Evolutionary conservation across 768 basidiomycete species (phyloP).

Genomic region (Suillus paluster): DNA sequence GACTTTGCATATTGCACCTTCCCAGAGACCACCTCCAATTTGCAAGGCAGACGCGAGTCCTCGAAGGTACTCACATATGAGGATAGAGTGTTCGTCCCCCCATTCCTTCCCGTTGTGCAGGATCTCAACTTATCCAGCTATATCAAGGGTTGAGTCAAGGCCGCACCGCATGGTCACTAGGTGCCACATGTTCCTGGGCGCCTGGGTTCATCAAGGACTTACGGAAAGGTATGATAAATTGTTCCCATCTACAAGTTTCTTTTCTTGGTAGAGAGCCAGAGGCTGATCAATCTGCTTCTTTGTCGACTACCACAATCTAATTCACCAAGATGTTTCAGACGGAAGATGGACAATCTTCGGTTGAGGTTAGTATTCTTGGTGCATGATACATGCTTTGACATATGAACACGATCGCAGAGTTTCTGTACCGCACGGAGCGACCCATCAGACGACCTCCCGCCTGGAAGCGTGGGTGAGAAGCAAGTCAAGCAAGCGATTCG

Average conservation of each 20-base stretch:
- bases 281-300: background rate
- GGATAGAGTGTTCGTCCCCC: background rate
- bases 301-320: background rate
- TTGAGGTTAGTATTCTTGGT: background rate
- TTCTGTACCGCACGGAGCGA: background rate
- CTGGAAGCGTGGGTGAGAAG: background rate
- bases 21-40: background rate
- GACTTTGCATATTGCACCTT: too few species aligned
- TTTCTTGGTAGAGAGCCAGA: too few species aligned
- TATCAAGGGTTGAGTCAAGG: background rate
- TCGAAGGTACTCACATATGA: background rate
- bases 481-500: conserved; percentile 1
- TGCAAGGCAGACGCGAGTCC: background rate
- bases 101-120: background rate
- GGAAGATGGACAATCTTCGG: background rate
- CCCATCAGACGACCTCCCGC: background rate
- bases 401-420: background rate
- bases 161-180: background rate
- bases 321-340: background rate
- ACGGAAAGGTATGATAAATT: background rate
- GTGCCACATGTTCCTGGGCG: background rate
- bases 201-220: background rate
- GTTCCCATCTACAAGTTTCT: background rate
- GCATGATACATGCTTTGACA: too few species aligned
- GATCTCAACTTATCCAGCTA: background rate